phyloP scores from a whole-genome alignment of 2,329 filamentous ascomycete species.

The Corniculantispora saksenae region DNA sequence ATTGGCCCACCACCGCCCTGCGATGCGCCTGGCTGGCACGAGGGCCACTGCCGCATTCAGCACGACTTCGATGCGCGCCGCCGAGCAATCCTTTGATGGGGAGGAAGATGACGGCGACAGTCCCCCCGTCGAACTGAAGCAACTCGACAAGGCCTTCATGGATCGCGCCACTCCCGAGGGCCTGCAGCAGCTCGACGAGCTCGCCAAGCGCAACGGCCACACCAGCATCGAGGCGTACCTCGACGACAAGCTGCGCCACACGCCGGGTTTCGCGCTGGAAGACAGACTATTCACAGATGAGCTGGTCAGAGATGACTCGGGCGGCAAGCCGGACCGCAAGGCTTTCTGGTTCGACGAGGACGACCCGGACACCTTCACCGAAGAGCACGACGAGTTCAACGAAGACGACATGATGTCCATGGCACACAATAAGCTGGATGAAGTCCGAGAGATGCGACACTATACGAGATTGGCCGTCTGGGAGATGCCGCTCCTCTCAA shows the following conservation, averaged over 20 bases:
- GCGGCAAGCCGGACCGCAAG: conserved; percentile 36
- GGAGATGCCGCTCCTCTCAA: conserved; percentile 90
- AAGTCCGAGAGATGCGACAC: conserved; percentile 84
- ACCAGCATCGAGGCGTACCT: conserved; percentile 36
- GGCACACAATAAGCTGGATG: conserved; percentile 83
- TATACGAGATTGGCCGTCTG: conserved; percentile 86
- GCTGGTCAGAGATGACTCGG: conserved; percentile 32
- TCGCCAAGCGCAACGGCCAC: conserved; percentile 38
- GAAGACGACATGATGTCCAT: conserved; percentile 82
- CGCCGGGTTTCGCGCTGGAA: conserved; percentile 33
- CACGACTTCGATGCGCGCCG: conserved; percentile 25
- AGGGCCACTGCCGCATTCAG: conserved; percentile 28
- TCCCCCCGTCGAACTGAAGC: conserved; percentile 31
- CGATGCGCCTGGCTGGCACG: neutral
- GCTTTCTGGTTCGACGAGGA: conserved; percentile 53
- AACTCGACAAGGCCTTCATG: conserved; percentile 32
- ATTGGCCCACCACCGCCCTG: neutral
- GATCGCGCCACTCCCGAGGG: conserved; percentile 34
- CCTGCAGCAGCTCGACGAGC: conserved; percentile 35
- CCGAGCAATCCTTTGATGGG: conserved; percentile 23
- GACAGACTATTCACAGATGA: conserved; percentile 35
- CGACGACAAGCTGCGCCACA: conserved; percentile 29
- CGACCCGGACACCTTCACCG: conserved; percentile 48
- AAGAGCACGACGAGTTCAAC: conserved; percentile 65
- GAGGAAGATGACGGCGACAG: conserved; percentile 28